phyloP scores from a whole-genome alignment of 2,329 filamentous ascomycete species.

The Colletotrichum australisinense region DNA sequence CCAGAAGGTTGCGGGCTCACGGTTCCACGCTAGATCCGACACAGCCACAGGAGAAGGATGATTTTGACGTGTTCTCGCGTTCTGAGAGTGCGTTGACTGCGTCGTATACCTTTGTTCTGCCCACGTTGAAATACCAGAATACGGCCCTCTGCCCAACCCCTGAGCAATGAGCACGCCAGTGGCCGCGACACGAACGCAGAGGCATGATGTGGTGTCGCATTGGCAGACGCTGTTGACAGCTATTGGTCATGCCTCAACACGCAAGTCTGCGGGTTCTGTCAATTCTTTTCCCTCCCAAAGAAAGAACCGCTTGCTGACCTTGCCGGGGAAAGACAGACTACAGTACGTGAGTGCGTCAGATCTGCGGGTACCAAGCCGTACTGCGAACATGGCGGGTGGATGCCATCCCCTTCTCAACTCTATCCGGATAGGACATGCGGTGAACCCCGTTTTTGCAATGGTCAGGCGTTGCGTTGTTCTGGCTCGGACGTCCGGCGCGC shows the following conservation, averaged over 20 bases:
- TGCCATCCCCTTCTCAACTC: background rate
- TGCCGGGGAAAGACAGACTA: background rate
- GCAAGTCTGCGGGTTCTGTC: conserved; percentile 14
- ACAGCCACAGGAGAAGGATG: conserved; percentile 24
- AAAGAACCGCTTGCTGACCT: background rate
- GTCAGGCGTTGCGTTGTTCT: conserved; percentile 9
- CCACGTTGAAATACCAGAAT: conserved; percentile 11
- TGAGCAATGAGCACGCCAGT: conserved; percentile 19
- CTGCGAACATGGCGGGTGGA: background rate
- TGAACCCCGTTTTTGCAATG: background rate
- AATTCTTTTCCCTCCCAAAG: background rate
- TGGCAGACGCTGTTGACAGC: background rate
- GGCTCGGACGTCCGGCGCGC: conserved; percentile 30
- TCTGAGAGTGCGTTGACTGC: conserved; percentile 1
- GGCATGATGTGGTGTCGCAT: conserved; percentile 4
- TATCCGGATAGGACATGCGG: background rate
- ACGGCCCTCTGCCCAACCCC: conserved; percentile 6
- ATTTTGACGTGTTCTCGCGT: conserved; percentile 18
- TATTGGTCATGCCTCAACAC: conserved; percentile 9
- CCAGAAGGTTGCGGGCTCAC: conserved; percentile 19
- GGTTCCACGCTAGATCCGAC: conserved; percentile 22
- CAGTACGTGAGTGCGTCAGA: background rate
- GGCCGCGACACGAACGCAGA: conserved; percentile 12
- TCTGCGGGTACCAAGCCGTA: background rate
- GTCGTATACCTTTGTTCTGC: conserved; percentile 13